Evolutionary conservation across 73 alveolate species (phyloP).

Genomic region (Durusdinium trenchii): DNA sequence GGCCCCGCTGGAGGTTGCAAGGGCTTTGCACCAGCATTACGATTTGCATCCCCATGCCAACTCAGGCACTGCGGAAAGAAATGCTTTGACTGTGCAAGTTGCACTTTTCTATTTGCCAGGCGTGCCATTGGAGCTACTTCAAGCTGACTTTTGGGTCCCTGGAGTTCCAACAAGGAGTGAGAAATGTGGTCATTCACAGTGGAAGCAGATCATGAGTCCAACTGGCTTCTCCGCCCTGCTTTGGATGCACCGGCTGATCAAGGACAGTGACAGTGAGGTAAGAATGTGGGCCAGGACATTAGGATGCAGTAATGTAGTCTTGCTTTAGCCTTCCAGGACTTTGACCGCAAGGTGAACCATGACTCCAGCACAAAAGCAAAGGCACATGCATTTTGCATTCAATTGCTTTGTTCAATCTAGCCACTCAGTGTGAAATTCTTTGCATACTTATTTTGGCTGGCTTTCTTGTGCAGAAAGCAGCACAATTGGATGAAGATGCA

Average conservation of each 20-base stretch:
- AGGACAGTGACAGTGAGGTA: not conserved
- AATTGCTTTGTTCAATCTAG: too few species aligned
- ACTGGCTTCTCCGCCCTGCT: not conserved
- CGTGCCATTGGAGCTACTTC: not conserved
- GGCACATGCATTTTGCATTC: too few species aligned
- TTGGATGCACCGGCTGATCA: not conserved
- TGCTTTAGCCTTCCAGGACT: too few species aligned
- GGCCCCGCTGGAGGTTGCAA: not conserved
- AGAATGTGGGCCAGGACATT: not conserved
- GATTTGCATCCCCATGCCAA: not conserved
- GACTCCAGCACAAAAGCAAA: not conserved
- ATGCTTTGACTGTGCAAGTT: too few species aligned
- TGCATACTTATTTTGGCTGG: not conserved
- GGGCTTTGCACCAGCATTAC: not conserved
- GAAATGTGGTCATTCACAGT: not conserved
- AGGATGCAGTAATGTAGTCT: too few species aligned
- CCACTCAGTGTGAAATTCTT: too few species aligned
- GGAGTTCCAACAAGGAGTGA: not conserved
- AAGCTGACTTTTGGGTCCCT: slow-evolving; percentile 21
- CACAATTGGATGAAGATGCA: not conserved
- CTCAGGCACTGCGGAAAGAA: not conserved
- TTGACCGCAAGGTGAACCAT: not conserved
- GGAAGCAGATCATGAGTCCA: not conserved
- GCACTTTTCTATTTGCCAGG: not conserved
- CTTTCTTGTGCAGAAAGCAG: not conserved